phyloP scores from a whole-genome alignment of 495 filamentous ascomycete species.

The Penicillium subrubescens region DNA sequence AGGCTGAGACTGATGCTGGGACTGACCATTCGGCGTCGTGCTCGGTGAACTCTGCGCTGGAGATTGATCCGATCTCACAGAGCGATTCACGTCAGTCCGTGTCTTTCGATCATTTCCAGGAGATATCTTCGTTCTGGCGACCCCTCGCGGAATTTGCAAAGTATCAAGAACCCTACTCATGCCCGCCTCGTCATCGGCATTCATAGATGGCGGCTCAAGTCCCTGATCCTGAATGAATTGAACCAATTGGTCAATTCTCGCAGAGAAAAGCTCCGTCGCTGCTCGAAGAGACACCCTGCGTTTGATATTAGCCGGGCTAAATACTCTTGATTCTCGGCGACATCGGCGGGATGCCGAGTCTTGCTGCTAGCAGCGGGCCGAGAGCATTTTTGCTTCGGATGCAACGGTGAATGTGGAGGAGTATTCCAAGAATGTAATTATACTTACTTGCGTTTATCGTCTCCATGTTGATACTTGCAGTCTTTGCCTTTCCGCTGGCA shows the following conservation, averaged over 20 bases:
- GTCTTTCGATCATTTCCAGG: not conserved
- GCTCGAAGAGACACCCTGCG: slow-evolving; percentile 50
- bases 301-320: slow-evolving; percentile 9
- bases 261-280: slow-evolving; percentile 51
- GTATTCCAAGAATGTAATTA: slow-evolving; percentile 22
- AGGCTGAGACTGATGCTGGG: not conserved
- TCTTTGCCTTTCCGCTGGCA: slow-evolving; percentile 50
- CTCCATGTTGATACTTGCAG: slow-evolving; percentile 52
- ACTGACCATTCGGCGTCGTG: slow-evolving; percentile 16
- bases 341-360: slow-evolving; percentile 4
- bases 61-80: slow-evolving; percentile 9
- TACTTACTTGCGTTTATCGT: slow-evolving; percentile 53
- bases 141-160: slow-evolving; percentile 42
- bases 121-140: slow-evolving; percentile 15
- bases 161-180: slow-evolving; percentile 50
- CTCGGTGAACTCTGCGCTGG: slow-evolving; percentile 22
- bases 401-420: too few species aligned
- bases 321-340: not conserved
- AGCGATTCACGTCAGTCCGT: not conserved
- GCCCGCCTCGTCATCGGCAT: slow-evolving; percentile 46
- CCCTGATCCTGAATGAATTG: slow-evolving; percentile 51
- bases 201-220: slow-evolving; percentile 44
- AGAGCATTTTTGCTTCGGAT: not conserved
- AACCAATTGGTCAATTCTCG: slow-evolving; percentile 47
- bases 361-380: not conserved